Evolutionary conservation across 192 early-diverging fungal species (phyloP).

Genomic region (Coemansia sp.): DNA sequence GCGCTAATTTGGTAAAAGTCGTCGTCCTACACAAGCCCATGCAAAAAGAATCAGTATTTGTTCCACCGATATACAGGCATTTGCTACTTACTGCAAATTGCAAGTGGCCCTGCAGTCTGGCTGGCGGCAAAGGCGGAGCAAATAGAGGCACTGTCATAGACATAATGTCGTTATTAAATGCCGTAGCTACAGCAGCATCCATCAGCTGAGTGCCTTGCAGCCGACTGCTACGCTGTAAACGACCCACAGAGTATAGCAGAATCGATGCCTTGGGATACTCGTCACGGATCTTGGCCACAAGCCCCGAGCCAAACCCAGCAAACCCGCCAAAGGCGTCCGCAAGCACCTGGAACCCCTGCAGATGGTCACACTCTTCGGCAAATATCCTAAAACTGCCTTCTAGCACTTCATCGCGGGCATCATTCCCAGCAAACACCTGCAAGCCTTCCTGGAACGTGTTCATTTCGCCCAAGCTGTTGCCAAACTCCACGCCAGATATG

Average conservation of each 20-base stretch:
- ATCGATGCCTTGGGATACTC: slow-evolving; percentile 69
- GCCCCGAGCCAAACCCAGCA: slow-evolving; percentile 64
- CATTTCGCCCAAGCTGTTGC: slow-evolving; percentile 57
- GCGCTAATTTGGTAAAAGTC: slow-evolving; percentile 22
- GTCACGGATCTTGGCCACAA: slow-evolving; percentile 60
- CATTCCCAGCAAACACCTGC: slow-evolving; percentile 39
- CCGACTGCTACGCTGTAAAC: slow-evolving; percentile 2
- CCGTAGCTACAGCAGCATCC: slow-evolving; percentile 29
- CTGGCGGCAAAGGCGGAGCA: slow-evolving; percentile 8
- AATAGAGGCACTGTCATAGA: slow-evolving; percentile 38
- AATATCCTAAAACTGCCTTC: slow-evolving; percentile 35
- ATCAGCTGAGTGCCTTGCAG: slow-evolving; percentile 7
- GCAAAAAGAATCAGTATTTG: neutral
- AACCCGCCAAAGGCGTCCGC: slow-evolving; percentile 63
- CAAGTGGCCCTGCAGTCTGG: slow-evolving; percentile 6
- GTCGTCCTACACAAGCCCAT: slow-evolving; percentile 8
- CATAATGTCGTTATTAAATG: slow-evolving; percentile 19
- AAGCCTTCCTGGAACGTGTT: slow-evolving; percentile 57
- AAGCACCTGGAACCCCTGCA: slow-evolving; percentile 72
- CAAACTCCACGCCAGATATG: slow-evolving; percentile 56
- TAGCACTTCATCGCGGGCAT: slow-evolving; percentile 32
- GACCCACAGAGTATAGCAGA: slow-evolving; percentile 57
- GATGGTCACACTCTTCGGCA: slow-evolving; percentile 43
- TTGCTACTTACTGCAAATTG: slow-evolving; percentile 16
- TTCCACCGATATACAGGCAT: too few relatives aligned